Percentiles rank a stretch among this genome's conserved stretches.
phyloP scores from a whole-genome alignment of 2,329 filamentous ascomycete genomes.

The Clonostachys byssicola region DNA sequence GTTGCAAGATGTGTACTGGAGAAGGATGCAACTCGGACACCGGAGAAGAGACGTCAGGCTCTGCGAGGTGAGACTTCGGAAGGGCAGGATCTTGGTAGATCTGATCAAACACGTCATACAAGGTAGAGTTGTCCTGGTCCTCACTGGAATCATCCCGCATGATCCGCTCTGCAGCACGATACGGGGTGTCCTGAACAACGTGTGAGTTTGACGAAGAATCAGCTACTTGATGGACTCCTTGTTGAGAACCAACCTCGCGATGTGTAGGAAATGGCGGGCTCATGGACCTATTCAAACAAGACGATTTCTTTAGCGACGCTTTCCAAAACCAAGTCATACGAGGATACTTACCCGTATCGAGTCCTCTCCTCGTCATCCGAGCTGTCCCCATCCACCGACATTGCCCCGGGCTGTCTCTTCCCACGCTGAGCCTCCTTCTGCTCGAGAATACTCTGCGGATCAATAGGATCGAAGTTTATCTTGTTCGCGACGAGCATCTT shows the following conservation, averaged over 20 bases:
- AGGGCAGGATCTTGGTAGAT: conserved; percentile 53
- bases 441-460: conserved; percentile 29
- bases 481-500: conserved; percentile 59
- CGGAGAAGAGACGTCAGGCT: conserved; percentile 37
- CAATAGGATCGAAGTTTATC: conserved; percentile 63
- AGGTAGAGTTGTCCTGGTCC: conserved; percentile 44
- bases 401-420: conserved; percentile 50
- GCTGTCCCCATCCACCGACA: conserved; percentile 49
- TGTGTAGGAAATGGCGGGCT: conserved; percentile 26
- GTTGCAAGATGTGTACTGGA: conserved; percentile 54
- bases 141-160: conserved; percentile 52
- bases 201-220: too few species aligned
- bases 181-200: too few species aligned
- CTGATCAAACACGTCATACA: conserved; percentile 52
- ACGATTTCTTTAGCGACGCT: conserved; percentile 12
- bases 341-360: conserved; percentile 33
- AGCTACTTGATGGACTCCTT: too few species aligned
- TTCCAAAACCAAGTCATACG: conserved; percentile 16
- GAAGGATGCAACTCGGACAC: conserved; percentile 48
- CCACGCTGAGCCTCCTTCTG: conserved; percentile 35
- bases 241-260: conserved; percentile 36
- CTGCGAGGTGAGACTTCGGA: conserved; percentile 53
- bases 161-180: conserved; percentile 38
- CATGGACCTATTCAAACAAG: neutral
- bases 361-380: conserved; percentile 19